Evolutionary conservation across 2,329 filamentous ascomycete species (phyloP).

Genomic region (Periconia digitata): DNA sequence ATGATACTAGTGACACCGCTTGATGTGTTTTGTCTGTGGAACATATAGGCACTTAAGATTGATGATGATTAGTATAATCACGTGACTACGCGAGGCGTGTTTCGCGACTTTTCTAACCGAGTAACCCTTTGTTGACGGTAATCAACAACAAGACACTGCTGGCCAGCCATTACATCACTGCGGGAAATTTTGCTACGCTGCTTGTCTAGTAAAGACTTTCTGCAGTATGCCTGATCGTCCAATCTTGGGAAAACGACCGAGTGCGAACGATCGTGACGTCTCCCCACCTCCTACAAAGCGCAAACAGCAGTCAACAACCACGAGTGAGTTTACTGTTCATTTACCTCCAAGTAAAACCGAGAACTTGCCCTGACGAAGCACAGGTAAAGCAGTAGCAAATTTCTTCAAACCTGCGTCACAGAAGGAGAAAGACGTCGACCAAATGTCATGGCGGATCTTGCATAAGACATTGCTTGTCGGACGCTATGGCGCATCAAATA

Average conservation of each 20-base stretch:
- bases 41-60: too few species aligned
- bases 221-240: constrained; percentile 24
- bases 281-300: constrained; percentile 62
- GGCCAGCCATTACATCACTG: too few species aligned
- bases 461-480: constrained; percentile 75
- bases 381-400: constrained; percentile 70
- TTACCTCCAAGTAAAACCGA: background rate
- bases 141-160: background rate
- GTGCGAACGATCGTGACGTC: constrained; percentile 47
- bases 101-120: background rate
- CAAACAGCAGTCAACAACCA: constrained; percentile 57
- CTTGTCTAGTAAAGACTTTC: background rate
- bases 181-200: too few species aligned
- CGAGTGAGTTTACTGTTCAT: constrained; percentile 49
- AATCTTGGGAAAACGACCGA: constrained; percentile 36
- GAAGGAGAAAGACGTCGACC: constrained; percentile 70
- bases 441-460: constrained; percentile 67
- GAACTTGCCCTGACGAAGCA: background rate
- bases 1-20: too few species aligned
- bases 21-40: too few species aligned
- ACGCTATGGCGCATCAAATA: constrained; percentile 58
- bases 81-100: background rate
- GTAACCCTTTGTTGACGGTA: background rate
- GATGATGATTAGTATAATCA: too few species aligned
- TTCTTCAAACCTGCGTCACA: constrained; percentile 90